Percentiles rank a stretch among this genome's conserved stretches.
phyloP scores from a whole-genome alignment of 176 grass and related monocot genomes.

The Musa acuminata region DNA sequence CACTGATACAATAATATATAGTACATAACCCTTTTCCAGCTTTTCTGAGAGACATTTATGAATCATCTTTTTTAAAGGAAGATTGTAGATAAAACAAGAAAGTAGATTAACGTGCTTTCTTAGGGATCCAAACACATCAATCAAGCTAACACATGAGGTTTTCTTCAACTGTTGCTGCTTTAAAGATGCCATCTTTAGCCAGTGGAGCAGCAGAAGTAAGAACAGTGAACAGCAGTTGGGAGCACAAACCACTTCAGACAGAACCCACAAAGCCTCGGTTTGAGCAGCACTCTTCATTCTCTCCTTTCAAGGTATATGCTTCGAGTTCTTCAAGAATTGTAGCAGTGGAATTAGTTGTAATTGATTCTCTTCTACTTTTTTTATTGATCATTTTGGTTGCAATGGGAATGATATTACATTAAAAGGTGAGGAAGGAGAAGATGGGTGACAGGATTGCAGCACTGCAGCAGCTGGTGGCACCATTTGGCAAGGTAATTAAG shows the following conservation, averaged over 20 bases:
- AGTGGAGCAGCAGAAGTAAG: conserved; percentile 31
- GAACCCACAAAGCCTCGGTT: conserved; percentile 34
- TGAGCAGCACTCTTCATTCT: conserved; percentile 41
- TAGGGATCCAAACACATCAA: conserved; percentile 9
- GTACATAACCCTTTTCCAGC: conserved; percentile 38
- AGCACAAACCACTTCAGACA: conserved; percentile 22
- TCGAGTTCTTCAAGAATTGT: too few relatives aligned
- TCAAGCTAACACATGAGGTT: too few relatives aligned
- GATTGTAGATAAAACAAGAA: conserved; percentile 7
- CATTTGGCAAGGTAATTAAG: conserved; percentile 60
- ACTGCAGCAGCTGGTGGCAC: conserved; percentile 86
- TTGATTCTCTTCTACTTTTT: too few relatives aligned
- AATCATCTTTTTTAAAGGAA: conserved; percentile 37
- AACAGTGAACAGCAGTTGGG: conserved; percentile 20
- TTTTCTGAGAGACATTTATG: conserved; percentile 47
- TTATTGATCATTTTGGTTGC: too few relatives aligned
- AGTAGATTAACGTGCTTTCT: conserved; percentile 7
- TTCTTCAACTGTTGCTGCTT: not conserved
- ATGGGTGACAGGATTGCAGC: conserved; percentile 92
- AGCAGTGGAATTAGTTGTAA: too few relatives aligned
- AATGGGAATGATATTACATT: not conserved
- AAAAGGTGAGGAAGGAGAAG: conserved; percentile 94
- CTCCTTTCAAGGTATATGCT: conserved; percentile 65
- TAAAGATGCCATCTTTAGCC: conserved; percentile 34
- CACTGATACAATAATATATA: conserved; percentile 8